Conservation (phyloP, 441 rosid species). For the Populus hybrid region DNA sequence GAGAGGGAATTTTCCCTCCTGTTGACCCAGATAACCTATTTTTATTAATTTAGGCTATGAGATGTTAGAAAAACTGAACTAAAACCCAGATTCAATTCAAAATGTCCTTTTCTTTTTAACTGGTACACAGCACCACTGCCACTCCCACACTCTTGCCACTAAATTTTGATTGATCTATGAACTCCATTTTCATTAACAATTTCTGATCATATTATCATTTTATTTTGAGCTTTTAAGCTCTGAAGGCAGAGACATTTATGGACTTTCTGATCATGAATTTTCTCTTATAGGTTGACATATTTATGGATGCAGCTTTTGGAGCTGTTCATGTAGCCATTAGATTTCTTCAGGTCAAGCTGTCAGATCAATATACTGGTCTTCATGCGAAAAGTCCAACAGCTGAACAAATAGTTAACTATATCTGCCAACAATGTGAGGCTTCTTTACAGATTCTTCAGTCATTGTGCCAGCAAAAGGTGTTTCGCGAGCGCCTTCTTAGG, state of each 20-base stretch:
- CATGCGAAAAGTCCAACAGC: constrained; percentile 26
- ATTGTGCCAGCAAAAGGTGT: constrained; percentile 77
- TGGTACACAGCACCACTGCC: not conserved
- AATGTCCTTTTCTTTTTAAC: not conserved
- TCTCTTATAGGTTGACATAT: constrained; percentile 67
- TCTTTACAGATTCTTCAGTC: constrained; percentile 86
- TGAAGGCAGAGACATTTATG: constrained; percentile 9
- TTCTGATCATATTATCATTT: not conserved
- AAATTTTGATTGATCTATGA: not conserved
- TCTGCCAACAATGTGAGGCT: constrained; percentile 94
- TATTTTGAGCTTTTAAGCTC: not conserved
- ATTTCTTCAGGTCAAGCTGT: constrained; percentile 57
- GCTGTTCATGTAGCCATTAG: constrained; percentile 59
- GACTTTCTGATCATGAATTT: constrained; percentile 30
- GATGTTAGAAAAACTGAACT: not conserved
- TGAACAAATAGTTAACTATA: constrained; percentile 45
- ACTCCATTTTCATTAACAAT: not conserved
- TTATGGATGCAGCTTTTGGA: constrained; percentile 83
- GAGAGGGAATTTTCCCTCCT: not conserved
- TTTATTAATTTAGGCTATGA: not conserved
- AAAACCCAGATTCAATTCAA: not conserved
- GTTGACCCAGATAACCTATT: no score
- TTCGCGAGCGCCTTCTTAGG: constrained; percentile 70
- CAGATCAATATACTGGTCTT: constrained; percentile 35
- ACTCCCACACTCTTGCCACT: not conserved